Base-by-base conservation (phyloP, 352 stramenopile species). In the Phytophthora constricta region DNA sequence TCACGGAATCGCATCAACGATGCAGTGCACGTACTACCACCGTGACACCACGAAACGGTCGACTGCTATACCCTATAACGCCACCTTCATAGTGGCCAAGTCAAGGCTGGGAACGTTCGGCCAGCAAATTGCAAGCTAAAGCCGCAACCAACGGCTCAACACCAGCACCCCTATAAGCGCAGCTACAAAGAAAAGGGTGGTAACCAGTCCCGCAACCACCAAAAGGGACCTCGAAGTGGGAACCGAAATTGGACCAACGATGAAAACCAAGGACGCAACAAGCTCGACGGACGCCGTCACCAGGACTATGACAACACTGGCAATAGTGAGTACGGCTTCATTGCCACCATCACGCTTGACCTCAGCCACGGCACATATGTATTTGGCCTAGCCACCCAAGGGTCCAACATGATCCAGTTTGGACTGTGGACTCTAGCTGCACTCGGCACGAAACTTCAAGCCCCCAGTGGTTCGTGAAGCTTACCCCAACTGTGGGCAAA, bases 1-100 rank as follows among this genome's bases (percentile, higher is more conserved):
- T 43, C 1, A 33, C 47, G 23, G 54, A 11, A 46, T 70, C 13
- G 52, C 39, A 3, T 26, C 37, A n/a, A 28, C 34, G 3, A 2
- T 33, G 11, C 56, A 65, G 20, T 58, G 60, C 51, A 54, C 50
- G 0, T 66, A 62, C 58, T 52, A 41, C 9, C 22, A 57, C 8
- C 49, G 50, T 0, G 43, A 53, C 17, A 72, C 22, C 50, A 72
- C 27, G 47, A 51, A 31, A 67, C 42, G 1, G 22, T 55, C 11
- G 58, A 68, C 25, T 68, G 65, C 27, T 60, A 56, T 31, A 57
- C 45, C 8, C 55, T 72, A 7, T 43, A 72, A 45, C 23, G 31
- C 0, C 49, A 72, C 49, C 34, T 67, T 1, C 27, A 41, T 5
- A 34, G 54, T 20, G 50, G 43, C 13, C 33, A 51, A 22, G 45